phyloP scores from a whole-genome alignment of 176 grass and related monocot genomes.

The Ensete ventricosum region DNA sequence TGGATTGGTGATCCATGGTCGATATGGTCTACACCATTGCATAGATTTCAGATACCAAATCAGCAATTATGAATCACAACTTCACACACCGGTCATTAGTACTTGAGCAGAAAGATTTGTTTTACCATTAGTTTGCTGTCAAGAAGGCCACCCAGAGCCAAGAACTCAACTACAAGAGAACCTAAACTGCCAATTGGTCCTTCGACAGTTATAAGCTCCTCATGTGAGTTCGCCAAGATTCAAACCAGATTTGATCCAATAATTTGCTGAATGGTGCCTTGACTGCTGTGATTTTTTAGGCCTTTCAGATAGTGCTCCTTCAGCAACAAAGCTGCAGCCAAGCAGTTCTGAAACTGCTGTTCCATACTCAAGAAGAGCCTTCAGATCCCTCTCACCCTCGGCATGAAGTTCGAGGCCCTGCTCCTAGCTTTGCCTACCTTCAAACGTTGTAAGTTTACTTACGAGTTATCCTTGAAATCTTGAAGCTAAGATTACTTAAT shows the following conservation, averaged over 20 bases:
- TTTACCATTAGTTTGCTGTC: slow-evolving; percentile 78
- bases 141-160: slow-evolving; percentile 78
- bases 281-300: slow-evolving; percentile 61
- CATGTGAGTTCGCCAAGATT: slow-evolving; percentile 68
- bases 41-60: not conserved
- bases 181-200: slow-evolving; percentile 89
- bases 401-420: slow-evolving; percentile 14
- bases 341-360: slow-evolving; percentile 74
- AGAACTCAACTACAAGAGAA: slow-evolving; percentile 90
- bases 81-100: too few relatives aligned
- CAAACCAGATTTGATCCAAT: slow-evolving; percentile 69
- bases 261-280: slow-evolving; percentile 94
- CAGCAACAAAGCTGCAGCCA: slow-evolving; percentile 50
- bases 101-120: not conserved
- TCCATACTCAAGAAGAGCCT: slow-evolving; percentile 84
- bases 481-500: too few relatives aligned
- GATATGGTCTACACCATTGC: slow-evolving; percentile 87
- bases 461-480: too few relatives aligned
- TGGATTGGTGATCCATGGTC: slow-evolving; percentile 75
- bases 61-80: too few relatives aligned
- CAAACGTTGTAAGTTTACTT: not conserved
- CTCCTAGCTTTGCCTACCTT: slow-evolving; percentile 72
- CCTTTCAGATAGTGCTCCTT: slow-evolving; percentile 27
- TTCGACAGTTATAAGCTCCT: slow-evolving; percentile 94
- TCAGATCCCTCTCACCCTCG: slow-evolving; percentile 58